These are phyloP conservation scores for Aspergillus ostianus DNA, from an alignment of 495 filamentous ascomycete species.

Conservation along the genomic window DNA sequence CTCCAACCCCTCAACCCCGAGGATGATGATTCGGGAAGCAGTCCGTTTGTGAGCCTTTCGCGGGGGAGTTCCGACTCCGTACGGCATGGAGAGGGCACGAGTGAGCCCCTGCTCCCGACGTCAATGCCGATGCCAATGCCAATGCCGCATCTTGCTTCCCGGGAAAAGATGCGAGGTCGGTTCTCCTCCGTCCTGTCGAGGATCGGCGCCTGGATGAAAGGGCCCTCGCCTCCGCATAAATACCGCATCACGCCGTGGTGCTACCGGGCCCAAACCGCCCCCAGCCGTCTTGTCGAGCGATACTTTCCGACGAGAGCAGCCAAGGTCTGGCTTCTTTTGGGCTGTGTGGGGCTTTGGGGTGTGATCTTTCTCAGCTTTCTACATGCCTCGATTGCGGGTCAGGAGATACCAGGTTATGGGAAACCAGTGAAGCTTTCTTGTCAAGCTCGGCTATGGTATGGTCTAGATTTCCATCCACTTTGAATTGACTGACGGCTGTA, in stretches of 20 bases:
- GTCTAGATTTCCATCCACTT: slow-evolving; percentile 5
- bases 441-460: slow-evolving; percentile 51
- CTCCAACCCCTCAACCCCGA: slow-evolving; percentile 8
- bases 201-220: slow-evolving; percentile 37
- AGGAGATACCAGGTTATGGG: slow-evolving; percentile 61
- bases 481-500: slow-evolving; percentile 10
- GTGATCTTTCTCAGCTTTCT: slow-evolving; percentile 62
- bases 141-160: background rate
- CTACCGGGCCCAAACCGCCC: slow-evolving; percentile 59
- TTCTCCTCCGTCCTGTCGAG: slow-evolving; percentile 30
- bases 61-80: slow-evolving; percentile 22
- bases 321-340: slow-evolving; percentile 41
- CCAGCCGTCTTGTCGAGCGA: slow-evolving; percentile 56
- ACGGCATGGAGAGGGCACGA: slow-evolving; percentile 15
- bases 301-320: slow-evolving; percentile 54
- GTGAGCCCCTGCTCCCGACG: slow-evolving; percentile 25
- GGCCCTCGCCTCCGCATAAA: slow-evolving; percentile 57
- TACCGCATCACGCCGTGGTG: slow-evolving; percentile 65
- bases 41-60: slow-evolving; percentile 13
- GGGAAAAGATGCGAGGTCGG: slow-evolving; percentile 9
- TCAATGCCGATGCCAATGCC: slow-evolving; percentile 8
- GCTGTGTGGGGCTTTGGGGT: slow-evolving; percentile 62
- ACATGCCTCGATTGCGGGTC: slow-evolving; percentile 53
- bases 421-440: slow-evolving; percentile 53
- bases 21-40: slow-evolving; percentile 16